Base-by-base conservation (phyloP, 805 yeast genomes). In the Candida pini region DNA sequence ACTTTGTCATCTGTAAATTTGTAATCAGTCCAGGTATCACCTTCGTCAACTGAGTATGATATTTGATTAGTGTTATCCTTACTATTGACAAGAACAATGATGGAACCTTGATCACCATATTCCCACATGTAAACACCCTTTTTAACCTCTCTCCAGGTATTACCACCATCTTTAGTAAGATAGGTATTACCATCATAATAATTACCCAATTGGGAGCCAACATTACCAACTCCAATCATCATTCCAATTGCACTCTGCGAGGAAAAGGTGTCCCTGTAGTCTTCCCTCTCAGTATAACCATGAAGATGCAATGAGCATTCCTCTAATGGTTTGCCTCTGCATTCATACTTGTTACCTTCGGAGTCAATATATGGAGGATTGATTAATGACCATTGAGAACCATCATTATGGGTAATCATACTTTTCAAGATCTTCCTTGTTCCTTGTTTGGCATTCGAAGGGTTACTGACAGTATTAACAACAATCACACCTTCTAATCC, bases 91-190 rank as follows among this genome's bases (percentile, higher is more conserved):
- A 88, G 54, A 1, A 84, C 86, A 35, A 89, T 62, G 25, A 89
- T 70, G 2, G 94, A 81, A 9, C 97, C 97, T 43, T 85, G 81
- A 57, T 89, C 97, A 47, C 96, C 96, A 56, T 71, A 89, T 59
- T 87, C 96, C 96, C 96, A 89, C 73, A 80, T 78, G 49, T 73
- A 71, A 1, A 78, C 73, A 4, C 90, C 89, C 40, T 79, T 73
- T 43, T 63, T 69, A 18, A 88, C 65, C 58, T 84, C 92, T 35
- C 58, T 73, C 96, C 97, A 89, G 6, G 87, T 72, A 17, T 75
- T 62, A 35, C 97, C 97, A 8, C 92, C 97, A 59, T 89, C 96
- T 16, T 72, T 66, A 9, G 94, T 81, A 35, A 89, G 53, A 54
- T 69, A 89, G 0, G 59, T 54, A 32, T 49, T 25, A 2, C 81